Evolutionary conservation across 2,329 filamentous ascomycete genomes (phyloP).

Genomic region (Xylariomycetidae sp.): DNA sequence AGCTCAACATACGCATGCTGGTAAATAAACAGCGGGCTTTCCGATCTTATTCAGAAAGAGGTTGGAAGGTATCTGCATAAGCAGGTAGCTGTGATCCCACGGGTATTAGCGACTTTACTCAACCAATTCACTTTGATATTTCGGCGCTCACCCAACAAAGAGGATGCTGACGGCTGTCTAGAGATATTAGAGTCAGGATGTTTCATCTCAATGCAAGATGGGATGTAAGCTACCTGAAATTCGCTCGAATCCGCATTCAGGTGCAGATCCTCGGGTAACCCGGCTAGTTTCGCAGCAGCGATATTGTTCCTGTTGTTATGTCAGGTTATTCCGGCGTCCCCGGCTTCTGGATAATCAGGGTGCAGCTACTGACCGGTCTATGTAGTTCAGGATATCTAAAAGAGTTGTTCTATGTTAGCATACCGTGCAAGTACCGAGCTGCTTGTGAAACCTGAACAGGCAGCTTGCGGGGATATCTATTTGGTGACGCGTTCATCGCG

Average conservation of each 20-base stretch:
- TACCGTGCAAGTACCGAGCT: no score
- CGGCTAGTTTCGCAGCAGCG: slow-evolving; percentile 48
- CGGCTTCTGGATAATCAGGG: no score
- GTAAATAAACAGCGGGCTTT: slow-evolving; percentile 41
- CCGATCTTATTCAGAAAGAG: slow-evolving; percentile 47
- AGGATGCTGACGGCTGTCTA: slow-evolving; percentile 46
- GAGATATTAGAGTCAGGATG: not conserved
- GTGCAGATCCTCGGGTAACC: slow-evolving; percentile 33
- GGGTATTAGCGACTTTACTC: slow-evolving; percentile 3
- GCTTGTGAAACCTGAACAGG: no score
- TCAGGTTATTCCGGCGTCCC: no score
- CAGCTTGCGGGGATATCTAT: no score
- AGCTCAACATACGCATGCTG: slow-evolving; percentile 35
- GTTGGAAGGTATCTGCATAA: slow-evolving; percentile 49
- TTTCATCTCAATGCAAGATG: not conserved
- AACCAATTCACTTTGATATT: not conserved
- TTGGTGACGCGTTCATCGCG: no score
- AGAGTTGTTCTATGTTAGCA: no score
- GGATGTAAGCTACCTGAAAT: slow-evolving; percentile 28
- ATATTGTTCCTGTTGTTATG: slow-evolving; percentile 55
- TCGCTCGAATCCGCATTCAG: slow-evolving; percentile 25
- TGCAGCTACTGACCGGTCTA: slow-evolving; percentile 17
- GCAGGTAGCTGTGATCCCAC: slow-evolving; percentile 32
- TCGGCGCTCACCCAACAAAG: slow-evolving; percentile 39
- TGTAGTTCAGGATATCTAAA: slow-evolving; percentile 25